phyloP scores from a whole-genome alignment of 257 asterid genomes.

The Vinca minor region DNA sequence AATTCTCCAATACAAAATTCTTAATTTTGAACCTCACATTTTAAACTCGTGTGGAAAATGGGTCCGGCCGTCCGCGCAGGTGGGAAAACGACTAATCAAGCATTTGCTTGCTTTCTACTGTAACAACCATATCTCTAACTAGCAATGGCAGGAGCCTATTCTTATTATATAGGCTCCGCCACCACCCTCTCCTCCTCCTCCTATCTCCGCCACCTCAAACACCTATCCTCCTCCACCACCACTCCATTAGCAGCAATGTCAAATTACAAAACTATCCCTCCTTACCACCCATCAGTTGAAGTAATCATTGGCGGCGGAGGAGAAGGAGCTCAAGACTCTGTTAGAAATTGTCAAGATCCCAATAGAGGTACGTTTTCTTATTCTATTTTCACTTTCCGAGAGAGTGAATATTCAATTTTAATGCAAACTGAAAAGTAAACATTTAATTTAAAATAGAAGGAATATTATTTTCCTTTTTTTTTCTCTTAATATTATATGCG shows the following conservation, averaged over 20 bases:
- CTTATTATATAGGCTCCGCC: slow-evolving; percentile 34
- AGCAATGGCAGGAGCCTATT: slow-evolving; percentile 54
- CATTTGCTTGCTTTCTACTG: neutral
- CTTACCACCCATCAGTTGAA: slow-evolving; percentile 73
- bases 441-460: no score
- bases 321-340: slow-evolving; percentile 54
- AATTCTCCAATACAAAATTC: no score
- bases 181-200: slow-evolving; percentile 30
- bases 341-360: no score
- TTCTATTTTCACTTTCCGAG: no score
- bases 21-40: no score
- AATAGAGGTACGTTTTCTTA: no score
- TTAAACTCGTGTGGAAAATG: neutral
- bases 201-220: slow-evolving; percentile 32
- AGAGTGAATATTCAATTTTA: no score
- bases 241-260: slow-evolving; percentile 25
- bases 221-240: slow-evolving; percentile 18
- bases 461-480: no score
- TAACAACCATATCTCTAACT: neutral
- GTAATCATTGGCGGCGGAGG: slow-evolving; percentile 72
- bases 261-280: slow-evolving; percentile 22
- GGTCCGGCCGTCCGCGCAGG: neutral
- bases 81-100: neutral
- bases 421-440: no score
- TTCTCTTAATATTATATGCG: no score